A percentile compares a stretch with the other conserved stretches of the same genome.
These are phyloP conservation scores for Colletotrichum brevisporum DNA, from an alignment of 2,329 filamentous ascomycete genomes.

Conservation along the genomic window DNA sequence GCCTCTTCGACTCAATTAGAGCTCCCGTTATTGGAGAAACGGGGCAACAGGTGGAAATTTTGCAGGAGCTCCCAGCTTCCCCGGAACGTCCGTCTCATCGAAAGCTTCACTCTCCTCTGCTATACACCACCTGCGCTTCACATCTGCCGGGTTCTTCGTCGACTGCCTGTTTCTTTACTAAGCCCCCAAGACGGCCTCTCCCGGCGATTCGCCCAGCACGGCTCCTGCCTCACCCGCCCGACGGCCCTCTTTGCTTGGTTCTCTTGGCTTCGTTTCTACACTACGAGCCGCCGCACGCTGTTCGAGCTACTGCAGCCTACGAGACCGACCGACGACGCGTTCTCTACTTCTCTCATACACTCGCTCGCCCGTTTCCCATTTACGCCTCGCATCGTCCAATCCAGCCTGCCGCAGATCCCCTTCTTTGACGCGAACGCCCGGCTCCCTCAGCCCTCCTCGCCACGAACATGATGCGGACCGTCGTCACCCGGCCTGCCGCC, in stretches of 20 bases:
- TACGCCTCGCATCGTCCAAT: slow-evolving; percentile 19
- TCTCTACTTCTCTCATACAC: neutral
- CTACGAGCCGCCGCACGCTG: slow-evolving; percentile 14
- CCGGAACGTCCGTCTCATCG: slow-evolving; percentile 31
- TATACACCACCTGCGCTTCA: slow-evolving; percentile 20
- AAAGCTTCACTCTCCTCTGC: slow-evolving; percentile 23
- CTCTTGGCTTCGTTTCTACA: slow-evolving; percentile 30
- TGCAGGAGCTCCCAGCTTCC: slow-evolving; percentile 37
- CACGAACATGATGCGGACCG: slow-evolving; percentile 55
- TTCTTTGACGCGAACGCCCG: slow-evolving; percentile 16
- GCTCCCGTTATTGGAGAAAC: slow-evolving; percentile 29
- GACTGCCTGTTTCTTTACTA: slow-evolving; percentile 4
- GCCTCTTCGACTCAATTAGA: slow-evolving; percentile 30
- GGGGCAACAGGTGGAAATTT: slow-evolving; percentile 38
- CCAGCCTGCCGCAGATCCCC: slow-evolving; percentile 14
- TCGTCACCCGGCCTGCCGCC: slow-evolving; percentile 43
- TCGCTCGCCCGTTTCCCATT: slow-evolving; percentile 8
- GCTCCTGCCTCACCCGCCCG: slow-evolving; percentile 23
- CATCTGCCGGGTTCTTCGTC: slow-evolving; percentile 12
- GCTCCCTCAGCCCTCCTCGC: slow-evolving; percentile 16
- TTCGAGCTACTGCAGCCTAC: slow-evolving; percentile 26
- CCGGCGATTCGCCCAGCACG: slow-evolving; percentile 18
- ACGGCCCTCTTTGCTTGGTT: slow-evolving; percentile 29
- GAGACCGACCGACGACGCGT: slow-evolving; percentile 18
- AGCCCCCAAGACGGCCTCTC: slow-evolving; percentile 27